Percentiles rank a stretch among this genome's conserved stretches.
Evolutionary conservation across 345 rosid species (phyloP).

Genomic region (Laguncularia racemosa): DNA sequence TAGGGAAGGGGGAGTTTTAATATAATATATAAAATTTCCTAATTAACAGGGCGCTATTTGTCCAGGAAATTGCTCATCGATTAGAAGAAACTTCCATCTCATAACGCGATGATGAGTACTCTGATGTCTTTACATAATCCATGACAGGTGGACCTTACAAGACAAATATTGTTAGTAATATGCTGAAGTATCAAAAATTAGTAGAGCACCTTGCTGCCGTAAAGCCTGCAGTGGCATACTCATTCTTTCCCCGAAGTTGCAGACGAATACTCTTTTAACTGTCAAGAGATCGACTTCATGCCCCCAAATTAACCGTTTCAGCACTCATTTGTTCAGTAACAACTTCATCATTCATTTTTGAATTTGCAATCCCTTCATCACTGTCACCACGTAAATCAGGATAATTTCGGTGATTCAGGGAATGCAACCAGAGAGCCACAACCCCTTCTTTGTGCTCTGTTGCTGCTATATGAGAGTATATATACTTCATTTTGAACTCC

Average conservation of each 20-base stretch:
- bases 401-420: conserved; percentile 75
- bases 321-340: neutral
- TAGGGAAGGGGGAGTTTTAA: too few species aligned
- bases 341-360: conserved; percentile 1
- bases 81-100: too few species aligned
- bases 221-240: too few species aligned
- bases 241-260: neutral
- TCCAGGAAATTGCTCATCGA: too few species aligned
- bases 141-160: too few species aligned
- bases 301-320: neutral
- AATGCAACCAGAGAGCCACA: conserved; percentile 91
- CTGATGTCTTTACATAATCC: too few species aligned
- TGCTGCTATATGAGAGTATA: conserved; percentile 74
- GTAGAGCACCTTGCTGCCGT: too few species aligned
- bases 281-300: conserved; percentile 3
- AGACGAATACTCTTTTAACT: neutral
- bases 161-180: too few species aligned
- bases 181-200: too few species aligned
- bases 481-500: conserved; percentile 71
- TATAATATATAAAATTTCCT: too few species aligned
- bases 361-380: neutral
- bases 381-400: conserved; percentile 35
- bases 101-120: too few species aligned
- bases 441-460: conserved; percentile 78
- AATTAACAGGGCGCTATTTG: too few species aligned